Evolutionary conservation across 1,139 yeast genomes (phyloP).

Genomic region (Nakaseomyces sp.): DNA sequence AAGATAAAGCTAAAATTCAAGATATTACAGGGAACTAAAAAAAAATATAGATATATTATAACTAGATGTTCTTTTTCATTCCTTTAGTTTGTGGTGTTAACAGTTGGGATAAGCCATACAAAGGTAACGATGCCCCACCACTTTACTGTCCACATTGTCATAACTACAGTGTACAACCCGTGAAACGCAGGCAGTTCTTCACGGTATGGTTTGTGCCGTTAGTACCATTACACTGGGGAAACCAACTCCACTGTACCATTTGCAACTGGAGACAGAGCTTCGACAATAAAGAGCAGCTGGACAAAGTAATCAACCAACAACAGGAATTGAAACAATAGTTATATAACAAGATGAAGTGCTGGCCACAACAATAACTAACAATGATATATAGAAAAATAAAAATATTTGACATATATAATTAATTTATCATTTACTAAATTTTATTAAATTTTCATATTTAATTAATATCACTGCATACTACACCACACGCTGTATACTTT

Average conservation of each 20-base stretch:
- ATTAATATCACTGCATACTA: too few relatives aligned
- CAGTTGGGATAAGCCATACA: constrained; percentile 12
- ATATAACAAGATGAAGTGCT: too few relatives aligned
- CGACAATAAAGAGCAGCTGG: constrained; percentile 31
- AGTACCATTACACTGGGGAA: constrained; percentile 41
- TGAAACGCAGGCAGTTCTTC: constrained; percentile 39
- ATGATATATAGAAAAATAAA: too few relatives aligned
- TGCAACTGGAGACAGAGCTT: constrained; percentile 42
- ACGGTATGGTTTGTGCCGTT: constrained; percentile 41
- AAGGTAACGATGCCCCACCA: constrained; percentile 17
- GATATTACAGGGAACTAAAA: background rate
- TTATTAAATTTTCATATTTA: too few relatives aligned
- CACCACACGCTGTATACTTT: too few relatives aligned
- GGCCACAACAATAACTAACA: too few relatives aligned
- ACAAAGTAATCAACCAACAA: constrained; percentile 30
- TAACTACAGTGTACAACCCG: constrained; percentile 36
- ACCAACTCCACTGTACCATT: constrained; percentile 36
- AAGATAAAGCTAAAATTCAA: background rate
- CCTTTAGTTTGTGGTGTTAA: constrained; percentile 6
- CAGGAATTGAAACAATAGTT: constrained; percentile 11
- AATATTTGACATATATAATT: too few relatives aligned
- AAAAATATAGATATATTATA: background rate
- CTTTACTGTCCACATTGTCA: constrained; percentile 37
- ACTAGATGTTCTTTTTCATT: constrained; percentile 2
- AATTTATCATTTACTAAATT: too few relatives aligned